These are phyloP conservation scores for Tilletia indica DNA, from an alignment of 1,284 basidiomycete species.

Conservation along the genomic window DNA sequence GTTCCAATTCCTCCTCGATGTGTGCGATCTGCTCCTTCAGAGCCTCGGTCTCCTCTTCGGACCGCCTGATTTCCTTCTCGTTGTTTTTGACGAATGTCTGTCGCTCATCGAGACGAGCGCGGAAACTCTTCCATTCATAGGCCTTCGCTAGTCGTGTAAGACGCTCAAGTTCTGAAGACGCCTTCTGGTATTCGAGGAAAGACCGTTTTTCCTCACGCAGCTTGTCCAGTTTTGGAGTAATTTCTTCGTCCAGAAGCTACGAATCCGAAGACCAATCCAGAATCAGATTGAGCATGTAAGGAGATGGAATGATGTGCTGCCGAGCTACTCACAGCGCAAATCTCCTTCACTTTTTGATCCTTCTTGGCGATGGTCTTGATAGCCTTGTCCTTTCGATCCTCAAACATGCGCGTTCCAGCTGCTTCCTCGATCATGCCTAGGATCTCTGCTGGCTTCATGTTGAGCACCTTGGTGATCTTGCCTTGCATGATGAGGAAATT, in stretches of 20 bases:
- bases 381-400: slow-evolving; percentile 96
- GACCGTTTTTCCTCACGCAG: slow-evolving; percentile 85
- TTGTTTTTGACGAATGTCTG: slow-evolving; percentile 52
- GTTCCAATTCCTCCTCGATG: slow-evolving; percentile 60
- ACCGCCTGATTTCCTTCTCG: slow-evolving; percentile 48
- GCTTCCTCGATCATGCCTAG: slow-evolving; percentile 99
- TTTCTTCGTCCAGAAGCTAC: slow-evolving; percentile 72
- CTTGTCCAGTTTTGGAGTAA: slow-evolving; percentile 89
- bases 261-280: neutral
- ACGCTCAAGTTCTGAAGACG: slow-evolving; percentile 82
- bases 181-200: slow-evolving; percentile 88
- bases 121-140: slow-evolving; percentile 72
- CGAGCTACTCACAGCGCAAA: slow-evolving; percentile 56
- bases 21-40: slow-evolving; percentile 51
- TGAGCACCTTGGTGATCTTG: slow-evolving; percentile 72
- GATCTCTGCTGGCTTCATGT: slow-evolving; percentile 98
- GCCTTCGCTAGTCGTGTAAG: slow-evolving; percentile 80
- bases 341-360: slow-evolving; percentile 91
- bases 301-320: too few relatives aligned
- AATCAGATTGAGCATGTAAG: neutral
- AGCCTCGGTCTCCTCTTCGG: slow-evolving; percentile 55
- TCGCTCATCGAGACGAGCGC: slow-evolving; percentile 56
- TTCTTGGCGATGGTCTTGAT: slow-evolving; percentile 96
- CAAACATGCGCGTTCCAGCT: slow-evolving; percentile 97
- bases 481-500: slow-evolving; percentile 99